phyloP scores from a whole-genome alignment of 768 basidiomycete species.

The Terana coerulea region DNA sequence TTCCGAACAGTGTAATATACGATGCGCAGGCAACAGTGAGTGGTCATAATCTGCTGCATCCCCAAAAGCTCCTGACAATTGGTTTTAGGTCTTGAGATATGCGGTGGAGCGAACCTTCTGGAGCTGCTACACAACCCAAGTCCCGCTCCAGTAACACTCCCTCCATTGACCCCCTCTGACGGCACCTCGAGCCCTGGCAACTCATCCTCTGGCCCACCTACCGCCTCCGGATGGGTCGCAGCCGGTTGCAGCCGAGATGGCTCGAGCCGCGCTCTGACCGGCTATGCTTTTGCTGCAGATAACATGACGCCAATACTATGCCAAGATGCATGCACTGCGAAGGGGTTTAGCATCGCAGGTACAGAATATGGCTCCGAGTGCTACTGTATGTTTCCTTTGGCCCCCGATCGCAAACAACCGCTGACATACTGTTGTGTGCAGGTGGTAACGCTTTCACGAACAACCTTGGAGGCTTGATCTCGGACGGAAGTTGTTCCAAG shows the following conservation, averaged over 20 bases:
- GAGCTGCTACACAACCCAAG: constrained; percentile 11
- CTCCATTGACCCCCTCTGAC: background rate
- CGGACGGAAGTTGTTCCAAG: constrained; percentile 15
- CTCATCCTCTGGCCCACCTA: background rate
- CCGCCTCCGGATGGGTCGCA: constrained; percentile 10
- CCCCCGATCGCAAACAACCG: background rate
- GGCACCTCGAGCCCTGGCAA: background rate
- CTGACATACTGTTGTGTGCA: background rate
- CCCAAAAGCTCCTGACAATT: background rate
- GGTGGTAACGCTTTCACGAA: constrained; percentile 20
- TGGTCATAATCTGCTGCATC: too few relatives aligned
- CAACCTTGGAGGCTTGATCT: constrained; percentile 10
- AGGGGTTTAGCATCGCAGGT: constrained; percentile 30
- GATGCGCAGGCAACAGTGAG: constrained; percentile 22
- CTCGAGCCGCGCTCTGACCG: constrained; percentile 17
- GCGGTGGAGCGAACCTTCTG: constrained; percentile 10
- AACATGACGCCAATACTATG: constrained; percentile 28
- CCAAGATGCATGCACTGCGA: constrained; percentile 25
- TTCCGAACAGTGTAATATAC: constrained; percentile 14
- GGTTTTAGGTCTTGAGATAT: constrained; percentile 7
- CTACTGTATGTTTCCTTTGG: constrained; percentile 22
- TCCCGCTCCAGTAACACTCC: constrained; percentile 5
- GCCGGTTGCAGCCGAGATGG: constrained; percentile 20
- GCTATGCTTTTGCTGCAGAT: constrained; percentile 17
- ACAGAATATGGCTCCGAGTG: constrained; percentile 31